Conservation (phyloP, 257 asterid species). For the Nicotiana obtusifolia region DNA sequence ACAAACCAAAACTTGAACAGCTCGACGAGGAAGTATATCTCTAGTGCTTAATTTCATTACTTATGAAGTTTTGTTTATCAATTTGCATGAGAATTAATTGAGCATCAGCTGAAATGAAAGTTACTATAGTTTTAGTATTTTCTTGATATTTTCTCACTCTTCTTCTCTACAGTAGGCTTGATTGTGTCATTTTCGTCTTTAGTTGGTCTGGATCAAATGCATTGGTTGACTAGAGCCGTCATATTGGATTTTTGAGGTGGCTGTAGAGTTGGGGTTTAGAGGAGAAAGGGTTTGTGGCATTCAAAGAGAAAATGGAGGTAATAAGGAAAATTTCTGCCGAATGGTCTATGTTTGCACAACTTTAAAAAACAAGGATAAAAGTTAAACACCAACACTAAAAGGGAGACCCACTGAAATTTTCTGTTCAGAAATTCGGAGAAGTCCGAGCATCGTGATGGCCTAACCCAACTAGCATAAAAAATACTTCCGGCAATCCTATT, state of each 20-base stretch:
- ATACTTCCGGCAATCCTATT: not conserved
- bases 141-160: not conserved
- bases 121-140: not conserved
- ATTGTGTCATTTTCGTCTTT: not conserved
- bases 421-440: too few relatives aligned
- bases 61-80: not conserved
- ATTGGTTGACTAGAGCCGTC: not conserved
- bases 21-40: not conserved
- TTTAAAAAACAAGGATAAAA: too few relatives aligned
- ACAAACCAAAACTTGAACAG: not conserved
- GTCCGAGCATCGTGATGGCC: not conserved
- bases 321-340: too few relatives aligned
- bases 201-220: not conserved
- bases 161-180: not conserved
- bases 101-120: not conserved
- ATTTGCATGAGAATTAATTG: not conserved
- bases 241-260: not conserved
- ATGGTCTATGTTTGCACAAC: too few relatives aligned
- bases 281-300: too few relatives aligned
- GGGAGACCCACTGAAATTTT: too few relatives aligned
- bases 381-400: too few relatives aligned
- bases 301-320: too few relatives aligned
- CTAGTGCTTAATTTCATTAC: not conserved
- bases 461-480: not conserved
- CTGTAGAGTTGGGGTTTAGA: too few relatives aligned